Conservation (phyloP, 441 rosid species). For the Jatropha podagrica region DNA sequence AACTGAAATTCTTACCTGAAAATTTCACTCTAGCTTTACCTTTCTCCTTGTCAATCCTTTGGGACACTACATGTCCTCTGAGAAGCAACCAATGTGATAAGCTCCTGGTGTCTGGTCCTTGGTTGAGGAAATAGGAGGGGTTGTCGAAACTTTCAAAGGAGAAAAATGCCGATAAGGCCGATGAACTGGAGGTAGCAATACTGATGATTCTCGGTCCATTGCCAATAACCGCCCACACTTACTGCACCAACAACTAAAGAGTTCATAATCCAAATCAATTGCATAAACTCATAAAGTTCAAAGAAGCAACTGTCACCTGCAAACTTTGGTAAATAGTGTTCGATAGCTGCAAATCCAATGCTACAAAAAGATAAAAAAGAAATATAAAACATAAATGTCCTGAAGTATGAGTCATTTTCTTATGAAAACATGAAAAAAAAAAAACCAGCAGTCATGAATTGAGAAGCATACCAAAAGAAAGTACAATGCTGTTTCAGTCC, state of each 20-base stretch:
- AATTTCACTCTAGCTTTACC: not conserved
- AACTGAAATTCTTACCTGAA: not conserved
- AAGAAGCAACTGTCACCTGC: constrained; percentile 48
- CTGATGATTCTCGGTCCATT: constrained; percentile 64
- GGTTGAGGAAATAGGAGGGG: constrained; percentile 26
- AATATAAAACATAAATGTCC: not conserved
- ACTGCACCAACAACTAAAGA: constrained; percentile 40
- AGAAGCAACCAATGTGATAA: constrained; percentile 67
- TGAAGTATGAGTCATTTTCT: not conserved
- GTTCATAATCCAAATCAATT: not conserved
- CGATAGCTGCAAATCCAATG: constrained; percentile 87
- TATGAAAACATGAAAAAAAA: not conserved
- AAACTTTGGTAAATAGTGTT: constrained; percentile 60
- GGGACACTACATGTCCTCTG: constrained; percentile 38
- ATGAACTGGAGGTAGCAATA: constrained; percentile 67
- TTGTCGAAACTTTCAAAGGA: constrained; percentile 30
- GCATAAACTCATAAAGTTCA: not conserved
- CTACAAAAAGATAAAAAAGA: constrained; percentile 36
- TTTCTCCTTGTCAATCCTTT: not conserved
- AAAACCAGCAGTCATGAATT: constrained; percentile 14
- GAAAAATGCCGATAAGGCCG: constrained; percentile 52
- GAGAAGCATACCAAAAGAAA: constrained; percentile 60
- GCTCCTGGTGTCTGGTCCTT: constrained; percentile 49
- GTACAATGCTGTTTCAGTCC: constrained; percentile 56
- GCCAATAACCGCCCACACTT: constrained; percentile 70